Conservation (phyloP, 257 asterid genomes). For the Euphrasia confusa region DNA sequence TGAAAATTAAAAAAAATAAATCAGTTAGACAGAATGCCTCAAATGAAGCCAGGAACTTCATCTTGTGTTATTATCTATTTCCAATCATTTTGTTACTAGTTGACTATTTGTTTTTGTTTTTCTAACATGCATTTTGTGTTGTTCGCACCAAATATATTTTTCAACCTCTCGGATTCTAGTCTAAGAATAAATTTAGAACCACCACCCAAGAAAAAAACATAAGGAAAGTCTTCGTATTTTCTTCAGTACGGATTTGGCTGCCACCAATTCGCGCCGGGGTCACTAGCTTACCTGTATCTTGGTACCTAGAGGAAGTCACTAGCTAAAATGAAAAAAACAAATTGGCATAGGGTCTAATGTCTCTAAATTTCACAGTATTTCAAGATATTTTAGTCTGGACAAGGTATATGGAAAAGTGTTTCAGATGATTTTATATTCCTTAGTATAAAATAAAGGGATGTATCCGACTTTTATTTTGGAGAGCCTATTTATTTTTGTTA, state of each 20-base stretch:
- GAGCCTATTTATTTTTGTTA: too few species aligned
- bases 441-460: too few species aligned
- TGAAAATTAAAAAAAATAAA: background rate
- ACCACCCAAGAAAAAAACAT: too few species aligned
- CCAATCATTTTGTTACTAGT: background rate
- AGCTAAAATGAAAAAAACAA: too few species aligned
- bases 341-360: background rate
- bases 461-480: too few species aligned
- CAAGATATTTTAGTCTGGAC: background rate
- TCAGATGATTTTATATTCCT: background rate
- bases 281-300: too few species aligned
- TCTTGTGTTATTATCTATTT: background rate
- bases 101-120: background rate
- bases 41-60: background rate
- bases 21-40: background rate
- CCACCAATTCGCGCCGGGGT: too few species aligned
- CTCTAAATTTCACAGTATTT: background rate
- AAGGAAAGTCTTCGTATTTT: too few species aligned
- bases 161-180: background rate
- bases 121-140: background rate
- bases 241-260: too few species aligned
- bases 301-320: too few species aligned
- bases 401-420: too few species aligned
- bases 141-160: background rate
- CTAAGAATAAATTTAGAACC: background rate